phyloP scores from a whole-genome alignment of 2,329 filamentous ascomycete species.

The Colletotrichum caudatum region DNA sequence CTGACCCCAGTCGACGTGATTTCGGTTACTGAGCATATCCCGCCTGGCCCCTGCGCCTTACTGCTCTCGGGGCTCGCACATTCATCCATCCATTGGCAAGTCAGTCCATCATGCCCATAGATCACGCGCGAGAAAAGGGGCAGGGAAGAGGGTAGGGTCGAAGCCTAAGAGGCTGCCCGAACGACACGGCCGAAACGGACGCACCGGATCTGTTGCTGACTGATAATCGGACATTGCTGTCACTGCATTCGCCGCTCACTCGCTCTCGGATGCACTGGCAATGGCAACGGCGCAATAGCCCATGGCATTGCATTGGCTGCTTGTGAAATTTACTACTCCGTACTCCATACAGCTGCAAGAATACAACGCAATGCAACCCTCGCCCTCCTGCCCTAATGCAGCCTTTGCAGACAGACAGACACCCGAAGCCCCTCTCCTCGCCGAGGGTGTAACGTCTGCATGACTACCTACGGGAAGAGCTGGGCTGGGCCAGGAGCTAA shows the following conservation, averaged over 20 bases:
- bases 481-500: constrained; percentile 20
- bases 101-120: background rate
- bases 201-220: constrained; percentile 26
- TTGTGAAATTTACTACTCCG: background rate
- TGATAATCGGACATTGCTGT: constrained; percentile 20
- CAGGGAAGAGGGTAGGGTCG: constrained; percentile 1
- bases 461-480: constrained; percentile 13
- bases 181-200: constrained; percentile 34
- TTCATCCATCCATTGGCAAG: background rate
- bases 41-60: constrained; percentile 28
- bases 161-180: constrained; percentile 25
- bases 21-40: constrained; percentile 35
- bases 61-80: constrained; percentile 17
- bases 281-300: background rate
- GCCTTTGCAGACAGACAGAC: constrained; percentile 14
- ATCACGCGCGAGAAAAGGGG: constrained; percentile 33
- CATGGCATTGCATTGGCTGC: background rate
- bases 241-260: background rate
- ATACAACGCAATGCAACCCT: constrained; percentile 2
- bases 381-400: constrained; percentile 17
- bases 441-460: constrained; percentile 21
- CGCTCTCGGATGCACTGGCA: constrained; percentile 25
- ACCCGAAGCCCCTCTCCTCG: background rate
- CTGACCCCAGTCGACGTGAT: constrained; percentile 16
- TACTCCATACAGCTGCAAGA: constrained; percentile 4